phyloP scores from a whole-genome alignment of 2,329 filamentous ascomycete genomes.

The Fusarium newnesense region DNA sequence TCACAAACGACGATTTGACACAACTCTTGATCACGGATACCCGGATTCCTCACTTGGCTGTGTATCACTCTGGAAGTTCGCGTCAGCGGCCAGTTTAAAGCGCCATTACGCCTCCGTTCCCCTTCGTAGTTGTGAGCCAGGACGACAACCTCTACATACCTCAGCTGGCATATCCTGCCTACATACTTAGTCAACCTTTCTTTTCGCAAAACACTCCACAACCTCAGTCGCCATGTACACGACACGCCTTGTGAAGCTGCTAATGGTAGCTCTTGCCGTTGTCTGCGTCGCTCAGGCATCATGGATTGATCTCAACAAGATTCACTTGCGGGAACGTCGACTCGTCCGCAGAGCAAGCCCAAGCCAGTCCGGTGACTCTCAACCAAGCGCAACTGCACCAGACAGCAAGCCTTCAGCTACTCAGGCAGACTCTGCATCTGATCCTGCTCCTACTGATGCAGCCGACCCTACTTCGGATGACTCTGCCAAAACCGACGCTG shows the following conservation, averaged over 20 bases:
- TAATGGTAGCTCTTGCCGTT: slow-evolving; percentile 61
- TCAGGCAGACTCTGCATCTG: slow-evolving; percentile 9
- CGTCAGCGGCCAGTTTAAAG: slow-evolving; percentile 2
- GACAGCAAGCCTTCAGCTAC: slow-evolving; percentile 12
- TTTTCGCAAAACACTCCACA: background rate
- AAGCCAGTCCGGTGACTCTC: slow-evolving; percentile 21
- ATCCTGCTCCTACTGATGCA: slow-evolving; percentile 18
- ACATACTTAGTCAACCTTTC: background rate
- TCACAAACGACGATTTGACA: slow-evolving; percentile 1
- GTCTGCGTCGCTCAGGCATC: slow-evolving; percentile 58
- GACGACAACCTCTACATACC: background rate
- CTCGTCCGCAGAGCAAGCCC: slow-evolving; percentile 37
- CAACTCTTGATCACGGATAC: slow-evolving; percentile 1
- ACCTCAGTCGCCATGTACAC: slow-evolving; percentile 56
- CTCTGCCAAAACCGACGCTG: slow-evolving; percentile 11
- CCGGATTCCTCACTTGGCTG: background rate
- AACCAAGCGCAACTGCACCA: slow-evolving; percentile 19
- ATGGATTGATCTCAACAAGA: slow-evolving; percentile 44
- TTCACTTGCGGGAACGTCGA: slow-evolving; percentile 31
- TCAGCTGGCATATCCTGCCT: background rate
- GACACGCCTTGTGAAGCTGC: slow-evolving; percentile 56
- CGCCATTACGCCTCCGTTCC: slow-evolving; percentile 10
- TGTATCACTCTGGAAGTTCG: slow-evolving; percentile 5
- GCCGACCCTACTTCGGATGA: slow-evolving; percentile 15
- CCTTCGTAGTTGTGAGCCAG: slow-evolving; percentile 6